Base-by-base conservation (phyloP, 768 basidiomycete species). In the Auricularia cornea region DNA sequence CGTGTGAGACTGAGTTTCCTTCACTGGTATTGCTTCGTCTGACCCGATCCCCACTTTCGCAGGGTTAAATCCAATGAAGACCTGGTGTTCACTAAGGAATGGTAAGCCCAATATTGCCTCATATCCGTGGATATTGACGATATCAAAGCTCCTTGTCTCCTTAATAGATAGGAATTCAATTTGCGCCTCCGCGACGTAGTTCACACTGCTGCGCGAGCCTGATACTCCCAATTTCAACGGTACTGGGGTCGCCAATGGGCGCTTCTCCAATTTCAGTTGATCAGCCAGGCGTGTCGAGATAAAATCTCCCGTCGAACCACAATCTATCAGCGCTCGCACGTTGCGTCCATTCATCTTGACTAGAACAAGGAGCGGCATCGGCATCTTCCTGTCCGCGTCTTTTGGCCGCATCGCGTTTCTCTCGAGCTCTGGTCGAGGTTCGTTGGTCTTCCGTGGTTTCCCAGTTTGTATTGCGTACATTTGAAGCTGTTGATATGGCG, bases 11-110 rank as follows among this genome's bases (percentile, higher is more conserved):
- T 57, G 28, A 8, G 28, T 26, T 14, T 26, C 11, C 4, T 23
- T 57, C 20, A 28, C 6, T 8, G 54, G 14, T 8, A 28, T 28
- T 23, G 18, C 14, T 20, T 28, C 18, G 10, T 29, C 30, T 6
- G 54, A 57, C 2, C 69, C 70, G 29, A 73, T 44, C 1, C 63
- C 56, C 0, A 72, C 66, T 3, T 60, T 20, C 3, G 66, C 63
- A 8, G 71, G 71, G 51, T 74, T 74, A 16, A 76, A 65, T 0
- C 72, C 75, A 1, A 76, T 33, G 1, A 64, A 64, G 1, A 76
- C 67, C 8, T 68, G 23, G 18, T 57, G 54, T 26, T 57, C 54
- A 26, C 29, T 29, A 10, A 57, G 54, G 26, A 57, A 57, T 5
- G 54, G 54, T 28, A 29, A 31, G 26, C 54, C 54, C 6, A 57